These are phyloP conservation scores for Leptographium wingfieldii DNA, from an alignment of 2,329 filamentous ascomycete species.

Conservation along the genomic window DNA sequence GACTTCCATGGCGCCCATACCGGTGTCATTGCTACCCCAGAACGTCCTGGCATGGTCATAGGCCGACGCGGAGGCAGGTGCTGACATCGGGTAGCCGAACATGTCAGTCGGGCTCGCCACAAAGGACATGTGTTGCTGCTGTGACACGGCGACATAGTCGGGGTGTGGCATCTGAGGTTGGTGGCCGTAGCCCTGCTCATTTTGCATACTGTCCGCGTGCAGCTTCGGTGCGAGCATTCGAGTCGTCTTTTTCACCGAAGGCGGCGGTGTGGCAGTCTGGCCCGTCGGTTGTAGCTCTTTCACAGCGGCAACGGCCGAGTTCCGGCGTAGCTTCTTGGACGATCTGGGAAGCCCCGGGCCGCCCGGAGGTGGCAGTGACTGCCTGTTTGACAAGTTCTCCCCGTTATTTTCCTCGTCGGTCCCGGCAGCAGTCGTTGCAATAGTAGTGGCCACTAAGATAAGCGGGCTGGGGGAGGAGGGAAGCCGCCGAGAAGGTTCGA, in stretches of 20 bases:
- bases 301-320: slow-evolving; percentile 17
- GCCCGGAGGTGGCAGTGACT: slow-evolving; percentile 11
- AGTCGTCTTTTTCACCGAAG: slow-evolving; percentile 40
- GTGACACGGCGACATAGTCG: slow-evolving; percentile 32
- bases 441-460: slow-evolving; percentile 14
- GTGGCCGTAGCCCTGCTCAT: slow-evolving; percentile 38
- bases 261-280: slow-evolving; percentile 48
- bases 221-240: slow-evolving; percentile 42
- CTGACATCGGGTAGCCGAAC: slow-evolving; percentile 49
- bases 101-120: slow-evolving; percentile 38
- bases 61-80: slow-evolving; percentile 34
- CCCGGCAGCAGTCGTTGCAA: not conserved
- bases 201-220: slow-evolving; percentile 36
- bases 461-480: slow-evolving; percentile 42
- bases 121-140: slow-evolving; percentile 35
- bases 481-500: slow-evolving; percentile 45
- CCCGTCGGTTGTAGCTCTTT: slow-evolving; percentile 21
- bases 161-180: slow-evolving; percentile 23
- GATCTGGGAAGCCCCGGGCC: slow-evolving; percentile 17
- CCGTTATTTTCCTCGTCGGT: not conserved
- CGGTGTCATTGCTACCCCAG: slow-evolving; percentile 35
- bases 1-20: slow-evolving; percentile 44
- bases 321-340: slow-evolving; percentile 33
- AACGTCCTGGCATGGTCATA: slow-evolving; percentile 33
- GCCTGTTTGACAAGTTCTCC: slow-evolving; percentile 1